A percentile compares a stretch with the other conserved stretches of the same genome.
phyloP scores from a whole-genome alignment of 768 basidiomycete species.

The Hysterangium stoloniferum region DNA sequence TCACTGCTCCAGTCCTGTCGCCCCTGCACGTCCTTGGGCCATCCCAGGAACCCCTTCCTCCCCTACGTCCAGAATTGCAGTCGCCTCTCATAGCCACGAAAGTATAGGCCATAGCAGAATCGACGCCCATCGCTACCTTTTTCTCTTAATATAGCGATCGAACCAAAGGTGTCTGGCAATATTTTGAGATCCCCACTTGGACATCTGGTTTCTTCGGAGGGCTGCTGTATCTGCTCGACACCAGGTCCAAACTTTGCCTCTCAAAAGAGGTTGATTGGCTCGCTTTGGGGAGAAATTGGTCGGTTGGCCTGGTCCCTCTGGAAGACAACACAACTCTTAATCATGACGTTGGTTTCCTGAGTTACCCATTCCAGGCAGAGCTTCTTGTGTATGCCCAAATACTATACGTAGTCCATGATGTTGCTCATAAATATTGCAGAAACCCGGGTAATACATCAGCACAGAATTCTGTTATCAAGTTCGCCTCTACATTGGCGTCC shows the following conservation, averaged over 20 bases:
- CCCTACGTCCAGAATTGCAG: constrained; percentile 44
- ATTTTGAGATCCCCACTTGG: constrained; percentile 51
- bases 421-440: constrained; percentile 23
- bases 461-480: constrained; percentile 44
- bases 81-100: constrained; percentile 53
- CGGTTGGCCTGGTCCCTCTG: constrained; percentile 43
- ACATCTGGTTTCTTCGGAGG: constrained; percentile 63
- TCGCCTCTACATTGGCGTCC: constrained; percentile 47
- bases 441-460: constrained; percentile 53
- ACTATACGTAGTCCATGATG: background rate
- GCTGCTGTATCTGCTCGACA: constrained; percentile 51
- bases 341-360: constrained; percentile 67
- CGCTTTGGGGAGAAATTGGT: constrained; percentile 41
- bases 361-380: constrained; percentile 61
- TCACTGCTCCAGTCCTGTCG: too few relatives aligned
- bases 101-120: constrained; percentile 44
- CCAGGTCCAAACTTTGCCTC: constrained; percentile 41
- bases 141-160: constrained; percentile 57
- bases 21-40: constrained; percentile 53
- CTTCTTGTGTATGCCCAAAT: constrained; percentile 40
- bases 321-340: constrained; percentile 41
- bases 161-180: constrained; percentile 42
- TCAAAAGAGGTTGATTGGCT: constrained; percentile 47
- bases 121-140: constrained; percentile 33
- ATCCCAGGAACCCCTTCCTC: too few relatives aligned